Evolutionary conservation across 495 filamentous ascomycete genomes (phyloP).

Genomic region (Tuber indicum): DNA sequence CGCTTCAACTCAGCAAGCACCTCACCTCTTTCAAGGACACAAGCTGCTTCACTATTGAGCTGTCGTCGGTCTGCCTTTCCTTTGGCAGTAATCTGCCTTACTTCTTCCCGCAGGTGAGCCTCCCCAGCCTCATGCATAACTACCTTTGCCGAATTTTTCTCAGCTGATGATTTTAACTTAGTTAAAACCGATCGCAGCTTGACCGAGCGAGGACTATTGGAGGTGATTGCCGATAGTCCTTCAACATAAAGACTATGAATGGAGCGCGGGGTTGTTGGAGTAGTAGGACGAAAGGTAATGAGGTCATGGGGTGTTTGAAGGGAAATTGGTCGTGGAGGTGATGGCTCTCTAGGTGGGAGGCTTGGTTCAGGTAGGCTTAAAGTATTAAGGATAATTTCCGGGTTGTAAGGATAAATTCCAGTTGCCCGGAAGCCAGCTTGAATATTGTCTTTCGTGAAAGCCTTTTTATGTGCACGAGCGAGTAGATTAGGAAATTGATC

Average conservation of each 20-base stretch:
- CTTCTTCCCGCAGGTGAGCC: slow-evolving; percentile 1
- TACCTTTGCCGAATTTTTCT: slow-evolving; percentile 6
- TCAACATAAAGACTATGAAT: background rate
- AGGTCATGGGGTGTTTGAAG: background rate
- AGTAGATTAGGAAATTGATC: slow-evolving; percentile 15
- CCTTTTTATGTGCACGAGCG: background rate
- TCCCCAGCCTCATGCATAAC: slow-evolving; percentile 7
- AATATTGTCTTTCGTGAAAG: slow-evolving; percentile 7
- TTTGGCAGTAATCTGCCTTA: background rate
- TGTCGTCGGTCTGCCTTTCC: no score
- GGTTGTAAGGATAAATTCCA: slow-evolving; percentile 8
- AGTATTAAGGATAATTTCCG: background rate
- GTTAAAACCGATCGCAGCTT: background rate
- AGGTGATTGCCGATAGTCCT: background rate
- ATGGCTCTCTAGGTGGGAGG: no score
- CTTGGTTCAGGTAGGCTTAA: background rate
- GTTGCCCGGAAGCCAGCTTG: background rate
- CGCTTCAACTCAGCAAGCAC: no score
- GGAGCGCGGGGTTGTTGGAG: background rate
- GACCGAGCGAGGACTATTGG: background rate
- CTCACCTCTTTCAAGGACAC: no score
- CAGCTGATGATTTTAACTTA: background rate
- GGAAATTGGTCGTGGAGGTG: background rate
- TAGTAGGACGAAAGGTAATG: background rate
- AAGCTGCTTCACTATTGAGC: no score